Conservation (phyloP, 2,329 filamentous ascomycete genomes). For the Colletotrichum neosansevieriae region DNA sequence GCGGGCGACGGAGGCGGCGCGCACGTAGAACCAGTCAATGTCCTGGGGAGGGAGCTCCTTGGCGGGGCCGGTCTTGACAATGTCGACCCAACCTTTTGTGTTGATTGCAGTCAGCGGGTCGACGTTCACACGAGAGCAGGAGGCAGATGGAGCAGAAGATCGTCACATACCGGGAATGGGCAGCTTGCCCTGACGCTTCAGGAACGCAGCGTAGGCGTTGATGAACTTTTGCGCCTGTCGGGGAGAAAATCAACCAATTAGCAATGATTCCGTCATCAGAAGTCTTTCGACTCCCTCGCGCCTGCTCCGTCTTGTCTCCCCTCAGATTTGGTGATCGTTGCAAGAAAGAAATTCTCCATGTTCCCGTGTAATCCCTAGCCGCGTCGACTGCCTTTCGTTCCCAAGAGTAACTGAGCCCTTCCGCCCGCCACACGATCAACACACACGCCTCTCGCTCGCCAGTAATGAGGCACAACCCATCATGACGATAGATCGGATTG, state of each 20-base stretch:
- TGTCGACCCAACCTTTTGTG: constrained; percentile 91
- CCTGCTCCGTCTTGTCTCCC: constrained; percentile 65
- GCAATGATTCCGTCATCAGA: constrained; percentile 79
- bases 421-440: neutral
- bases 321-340: constrained; percentile 44
- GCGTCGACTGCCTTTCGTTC: neutral
- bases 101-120: too few species aligned
- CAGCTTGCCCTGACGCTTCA: constrained; percentile 95
- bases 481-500: too few species aligned
- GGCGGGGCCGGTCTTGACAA: constrained; percentile 96
- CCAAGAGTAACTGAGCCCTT: neutral
- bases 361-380: constrained; percentile 2
- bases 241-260: constrained; percentile 64
- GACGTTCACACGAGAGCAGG: too few species aligned
- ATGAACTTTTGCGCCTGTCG: constrained; percentile 89
- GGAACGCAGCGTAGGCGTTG: constrained; percentile 84
- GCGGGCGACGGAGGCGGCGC: constrained; percentile 93
- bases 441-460: neutral
- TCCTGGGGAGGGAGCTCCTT: constrained; percentile 99
- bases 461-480: too few species aligned
- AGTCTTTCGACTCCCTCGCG: constrained; percentile 79
- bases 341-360: neutral
- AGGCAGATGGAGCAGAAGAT: too few species aligned
- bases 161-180: constrained; percentile 82
- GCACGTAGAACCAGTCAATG: constrained; percentile 95